Base-by-base conservation (phyloP, 306 rosid genomes). In the Lotus japonicus region DNA sequence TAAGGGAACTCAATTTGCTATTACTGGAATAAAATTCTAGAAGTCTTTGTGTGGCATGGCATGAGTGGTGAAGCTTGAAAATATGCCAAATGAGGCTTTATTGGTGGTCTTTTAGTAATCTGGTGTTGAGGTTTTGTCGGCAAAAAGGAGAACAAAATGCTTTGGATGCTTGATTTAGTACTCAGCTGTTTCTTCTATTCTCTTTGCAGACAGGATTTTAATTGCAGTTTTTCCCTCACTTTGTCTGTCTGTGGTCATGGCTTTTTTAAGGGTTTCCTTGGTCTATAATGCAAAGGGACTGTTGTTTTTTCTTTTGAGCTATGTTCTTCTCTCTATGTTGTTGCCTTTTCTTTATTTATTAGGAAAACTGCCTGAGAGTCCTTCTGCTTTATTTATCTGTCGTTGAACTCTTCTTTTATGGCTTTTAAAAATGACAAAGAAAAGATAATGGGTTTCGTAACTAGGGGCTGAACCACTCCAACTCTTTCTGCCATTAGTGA, bases 1-100 rank as follows among this genome's bases (percentile, higher is more conserved):
- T 60, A 14, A 41, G 43, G 70, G 51, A 52, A 45, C 38, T 8
- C 71, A 45, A 58, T 77, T 46, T 77, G 35, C 61, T 38, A 46
- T 9, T 5, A 36, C 45, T 58, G 62, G 64, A 59, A 62, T 16
- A 8, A 56, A 62, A 18, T 45, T 54, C 28, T 45, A 19, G 45
- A 18, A 23, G 41, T 66, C 53, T 46, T 43, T 55, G 26, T 11
- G 17, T 39, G 65, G 66, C 66, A 50, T 78, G 75, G 10, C 14
- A 46, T 54, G 48, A 11, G 4, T 36, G 64, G 58, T 55, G 53
- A 66, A 23, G 65, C 36, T 23, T 18, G 8, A 57, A 58, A 71
- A 39, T 58, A 19, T 72, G 35, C 13, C 15, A 2, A 44, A 58
- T n/a, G 56, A 26, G 53, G 70, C 64, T 17, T 69, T 77, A 54